These are phyloP conservation scores for Vanderwaltozyma polyspora DNA, from an alignment of 805 yeast genomes.

Conservation along the genomic window DNA sequence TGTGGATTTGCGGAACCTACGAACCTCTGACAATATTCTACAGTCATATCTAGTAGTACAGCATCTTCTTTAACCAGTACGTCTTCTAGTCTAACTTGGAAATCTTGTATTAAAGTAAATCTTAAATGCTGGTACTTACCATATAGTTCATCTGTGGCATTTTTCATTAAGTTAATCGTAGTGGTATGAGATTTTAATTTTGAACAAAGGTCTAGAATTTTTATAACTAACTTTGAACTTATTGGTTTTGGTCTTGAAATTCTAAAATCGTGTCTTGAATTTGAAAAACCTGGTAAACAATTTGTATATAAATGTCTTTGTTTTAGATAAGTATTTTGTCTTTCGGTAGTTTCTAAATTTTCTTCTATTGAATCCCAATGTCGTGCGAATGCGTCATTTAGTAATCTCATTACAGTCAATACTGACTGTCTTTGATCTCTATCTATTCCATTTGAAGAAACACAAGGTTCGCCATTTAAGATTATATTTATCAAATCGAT, in stretches of 20 bases:
- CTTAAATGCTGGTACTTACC: constrained; percentile 3
- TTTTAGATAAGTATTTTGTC: neutral
- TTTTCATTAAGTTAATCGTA: constrained; percentile 21
- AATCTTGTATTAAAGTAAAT: neutral
- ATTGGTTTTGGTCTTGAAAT: constrained; percentile 24
- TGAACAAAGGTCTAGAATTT: constrained; percentile 18
- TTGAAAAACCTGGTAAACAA: constrained; percentile 25
- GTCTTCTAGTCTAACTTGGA: neutral
- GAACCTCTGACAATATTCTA: constrained; percentile 30
- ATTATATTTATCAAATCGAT: constrained; percentile 3
- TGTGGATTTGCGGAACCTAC: constrained; percentile 41
- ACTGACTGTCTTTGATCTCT: constrained; percentile 22
- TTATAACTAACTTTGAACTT: constrained; percentile 11
- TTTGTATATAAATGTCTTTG: constrained; percentile 14
- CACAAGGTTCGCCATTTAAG: constrained; percentile 3
- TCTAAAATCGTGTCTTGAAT: constrained; percentile 23
- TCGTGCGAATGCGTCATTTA: constrained; percentile 29
- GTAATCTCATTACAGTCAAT: constrained; percentile 27
- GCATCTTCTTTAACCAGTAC: constrained; percentile 2
- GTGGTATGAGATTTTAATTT: constrained; percentile 23
- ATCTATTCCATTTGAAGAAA: constrained; percentile 2
- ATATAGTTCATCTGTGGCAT: constrained; percentile 10
- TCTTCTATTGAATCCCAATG: constrained; percentile 29
- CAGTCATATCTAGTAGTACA: constrained; percentile 10
- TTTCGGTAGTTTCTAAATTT: constrained; percentile 9